phyloP scores from a whole-genome alignment of 768 basidiomycete genomes.

The Podaxis pistillaris region DNA sequence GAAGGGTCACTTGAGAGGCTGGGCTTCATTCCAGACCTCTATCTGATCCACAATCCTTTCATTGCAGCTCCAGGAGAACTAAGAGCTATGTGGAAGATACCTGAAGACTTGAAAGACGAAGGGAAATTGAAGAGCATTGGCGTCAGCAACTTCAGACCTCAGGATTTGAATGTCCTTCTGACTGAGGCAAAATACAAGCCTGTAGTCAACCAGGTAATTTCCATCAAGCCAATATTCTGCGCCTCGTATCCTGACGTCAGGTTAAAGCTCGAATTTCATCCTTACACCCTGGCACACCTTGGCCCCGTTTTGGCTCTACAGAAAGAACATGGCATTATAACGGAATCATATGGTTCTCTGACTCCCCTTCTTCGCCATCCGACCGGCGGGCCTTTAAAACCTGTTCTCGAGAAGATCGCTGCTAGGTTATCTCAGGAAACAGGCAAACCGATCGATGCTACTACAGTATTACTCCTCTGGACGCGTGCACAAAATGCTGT shows the following conservation, averaged over 20 bases:
- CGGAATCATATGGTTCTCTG: constrained; percentile 35
- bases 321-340: constrained; percentile 35
- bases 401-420: constrained; percentile 34
- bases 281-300: constrained; percentile 31
- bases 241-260: constrained; percentile 1
- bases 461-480: constrained; percentile 32
- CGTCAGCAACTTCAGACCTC: constrained; percentile 51
- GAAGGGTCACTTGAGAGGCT: constrained; percentile 47
- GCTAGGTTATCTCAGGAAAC: constrained; percentile 22
- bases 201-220: constrained; percentile 47
- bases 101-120: constrained; percentile 47
- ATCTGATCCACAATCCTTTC: constrained; percentile 47
- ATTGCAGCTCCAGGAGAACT: constrained; percentile 25
- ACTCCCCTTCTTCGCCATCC: constrained; percentile 36
- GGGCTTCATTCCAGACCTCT: constrained; percentile 48
- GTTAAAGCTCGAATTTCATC: constrained; percentile 35
- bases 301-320: constrained; percentile 33
- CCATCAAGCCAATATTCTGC: too few species aligned
- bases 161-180: constrained; percentile 41
- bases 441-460: constrained; percentile 23
- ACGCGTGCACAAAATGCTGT: constrained; percentile 30
- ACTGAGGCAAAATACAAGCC: constrained; percentile 47
- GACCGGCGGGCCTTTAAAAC: constrained; percentile 36
- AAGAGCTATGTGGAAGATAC: constrained; percentile 43
- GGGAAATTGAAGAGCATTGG: constrained; percentile 43